Evolutionary conservation across 257 asterid genomes (phyloP), one percentile per base, ranked within the genome.

Genomic region (Nemophila menziesii): DNA sequence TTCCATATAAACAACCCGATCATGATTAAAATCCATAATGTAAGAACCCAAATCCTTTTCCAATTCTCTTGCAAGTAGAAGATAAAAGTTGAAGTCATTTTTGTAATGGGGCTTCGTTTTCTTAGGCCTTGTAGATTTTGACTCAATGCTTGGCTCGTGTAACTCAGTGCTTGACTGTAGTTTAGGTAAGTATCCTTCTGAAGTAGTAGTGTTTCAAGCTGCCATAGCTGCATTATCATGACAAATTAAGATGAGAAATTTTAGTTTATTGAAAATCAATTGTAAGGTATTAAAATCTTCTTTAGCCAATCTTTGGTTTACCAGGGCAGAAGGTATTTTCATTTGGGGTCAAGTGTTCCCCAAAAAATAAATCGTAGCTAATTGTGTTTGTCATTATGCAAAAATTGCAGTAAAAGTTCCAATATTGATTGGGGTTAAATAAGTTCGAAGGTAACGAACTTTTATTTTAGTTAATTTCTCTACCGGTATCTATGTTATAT

Each of bases 81-180:
- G 3, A 71, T 23, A 2, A 71, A 36, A 43, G 64, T 76, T 4
- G 69, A 21, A 76, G 77, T 76, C 39, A 89, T 45, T 65, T 77
- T 73, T 39, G 33, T 54, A 21, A 89, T 53, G 10, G 79, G 70
- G 52, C 87, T 70, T 20, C 67, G 62, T 44, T 71, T 64, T 61
- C 84, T 63, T 8, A 80, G 79, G 17, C 95, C 98, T 21, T 80
- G 90, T 8, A 89, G 75, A 57, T 89, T 89, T 53, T 89, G 98
- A 70, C 98, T 89, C 52, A 89, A 49, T 49, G 98, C 98, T 55
- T 89, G 98, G 80, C 95, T 89, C 4, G 95, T 89, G 82, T 71
- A 84, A 66, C 98, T 89, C 10, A 89, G 73, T 48, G 98, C 94
- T 58, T 89, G 95, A 37, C 98, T 89, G 76, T 89, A 84, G 66